Evolutionary conservation across 164 flowering plant genomes (phyloP).

Genomic region (Liriodendron chinense): DNA sequence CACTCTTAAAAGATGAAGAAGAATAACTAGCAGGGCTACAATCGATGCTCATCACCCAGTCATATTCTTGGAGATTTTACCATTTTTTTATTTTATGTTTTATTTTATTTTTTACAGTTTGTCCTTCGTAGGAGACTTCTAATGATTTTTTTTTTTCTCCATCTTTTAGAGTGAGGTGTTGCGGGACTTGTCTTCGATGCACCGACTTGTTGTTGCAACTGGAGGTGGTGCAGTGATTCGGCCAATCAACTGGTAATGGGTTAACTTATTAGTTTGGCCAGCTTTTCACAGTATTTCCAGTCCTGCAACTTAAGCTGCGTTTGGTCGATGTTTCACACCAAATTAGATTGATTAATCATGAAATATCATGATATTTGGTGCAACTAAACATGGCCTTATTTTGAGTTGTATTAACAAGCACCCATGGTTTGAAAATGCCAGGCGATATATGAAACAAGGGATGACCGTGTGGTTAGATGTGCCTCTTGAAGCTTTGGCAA

Average conservation of each 20-base stretch:
- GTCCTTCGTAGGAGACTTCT: not conserved
- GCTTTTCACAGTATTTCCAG: not conserved
- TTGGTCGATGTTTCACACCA: too few species aligned
- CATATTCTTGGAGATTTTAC: too few species aligned
- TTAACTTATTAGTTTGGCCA: not conserved
- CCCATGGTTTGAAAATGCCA: slow-evolving; percentile 20
- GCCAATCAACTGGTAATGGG: slow-evolving; percentile 67
- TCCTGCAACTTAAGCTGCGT: not conserved
- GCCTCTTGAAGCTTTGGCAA: slow-evolving; percentile 83
- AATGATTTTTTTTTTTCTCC: not conserved
- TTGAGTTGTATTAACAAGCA: not conserved
- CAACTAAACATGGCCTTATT: too few species aligned
- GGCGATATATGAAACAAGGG: slow-evolving; percentile 86
- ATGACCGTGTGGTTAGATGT: slow-evolving; percentile 90
- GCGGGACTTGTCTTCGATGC: slow-evolving; percentile 54
- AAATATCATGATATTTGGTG: too few species aligned
- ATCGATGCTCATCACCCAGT: too few species aligned
- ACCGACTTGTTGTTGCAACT: slow-evolving; percentile 78
- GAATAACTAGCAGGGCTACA: too few species aligned
- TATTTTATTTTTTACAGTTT: too few species aligned
- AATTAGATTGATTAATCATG: too few species aligned
- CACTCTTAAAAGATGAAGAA: too few species aligned
- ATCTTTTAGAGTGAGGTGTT: slow-evolving; percentile 62
- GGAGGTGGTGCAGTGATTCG: slow-evolving; percentile 93
- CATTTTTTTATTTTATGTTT: too few species aligned